Base-by-base conservation (phyloP, 495 filamentous ascomycete genomes). In the Alectoria sarmentosa region DNA sequence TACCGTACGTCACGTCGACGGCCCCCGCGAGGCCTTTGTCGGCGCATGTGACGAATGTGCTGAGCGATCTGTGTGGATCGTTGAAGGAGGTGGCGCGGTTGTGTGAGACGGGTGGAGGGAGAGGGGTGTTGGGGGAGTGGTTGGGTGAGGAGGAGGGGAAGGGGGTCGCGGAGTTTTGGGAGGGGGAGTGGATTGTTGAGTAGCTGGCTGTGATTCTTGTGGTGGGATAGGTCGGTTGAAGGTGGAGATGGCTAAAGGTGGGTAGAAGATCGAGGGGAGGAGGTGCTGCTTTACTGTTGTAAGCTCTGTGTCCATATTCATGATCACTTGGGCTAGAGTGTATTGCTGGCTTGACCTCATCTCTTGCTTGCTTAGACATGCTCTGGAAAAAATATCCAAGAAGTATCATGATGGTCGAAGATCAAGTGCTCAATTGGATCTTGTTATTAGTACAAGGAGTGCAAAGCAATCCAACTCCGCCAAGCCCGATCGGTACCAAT, bases 51-150 rank as follows among this genome's bases (percentile, higher is more conserved):
- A 71, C 72, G 11, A 76, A 82, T 62, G 71, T 83, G 38, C 68
- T 86, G 52, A 83, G 76, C 30, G 78, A 83, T 65, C 66, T 82
- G 38, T 81, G 78, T 54, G 69, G 71, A 5, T 77, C 75, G 44
- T 68, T 88, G n/a, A 66, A 68, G 38, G 77, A 78, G 21, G 63
- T 89, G n/a, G 73, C 79, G 14, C 69, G 74, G 34, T 69, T 74
- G 58, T 65, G 74, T 8, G 73, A 70, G 28, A 77, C 72, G 7
- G 62, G 61, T 0, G 68, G 72, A 9, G 79, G 78, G 7, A 74
- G 67, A 66, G 59, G 64, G 19, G 63, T 68, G 64, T 52, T 84
- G 42, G 63, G 64, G 44, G 70, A 77, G 15, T 78, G 65, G 59
- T 34, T 66, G 38, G 65, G 65, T 2, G 36, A 23, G 52, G 60